These are phyloP conservation scores for Acanthamoeba sp. DNA, from an alignment of 208 protist species.

Conservation along the genomic window DNA sequence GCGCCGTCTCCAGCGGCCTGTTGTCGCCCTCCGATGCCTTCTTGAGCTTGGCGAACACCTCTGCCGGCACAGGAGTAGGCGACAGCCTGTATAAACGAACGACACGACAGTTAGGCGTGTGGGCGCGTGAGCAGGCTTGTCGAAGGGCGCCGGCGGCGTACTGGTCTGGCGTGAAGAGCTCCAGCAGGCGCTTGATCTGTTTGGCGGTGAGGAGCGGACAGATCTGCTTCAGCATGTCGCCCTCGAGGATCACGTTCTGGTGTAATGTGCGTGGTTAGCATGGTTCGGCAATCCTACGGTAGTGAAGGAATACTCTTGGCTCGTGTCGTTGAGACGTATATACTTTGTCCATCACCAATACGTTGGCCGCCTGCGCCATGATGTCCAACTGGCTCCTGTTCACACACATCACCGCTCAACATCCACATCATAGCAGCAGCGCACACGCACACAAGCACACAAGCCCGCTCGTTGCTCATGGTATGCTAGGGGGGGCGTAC, in stretches of 20 bases:
- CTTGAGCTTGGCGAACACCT: constrained; percentile 58
- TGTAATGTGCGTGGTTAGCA: not conserved
- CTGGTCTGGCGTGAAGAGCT: constrained; percentile 71
- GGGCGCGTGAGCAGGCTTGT: no score
- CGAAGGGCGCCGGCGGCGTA: no score
- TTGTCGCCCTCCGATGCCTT: constrained; percentile 45
- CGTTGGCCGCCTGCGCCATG: constrained; percentile 70
- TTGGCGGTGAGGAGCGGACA: constrained; percentile 52
- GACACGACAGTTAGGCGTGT: no score
- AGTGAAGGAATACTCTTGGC: not conserved
- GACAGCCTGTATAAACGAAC: constrained; percentile 24
- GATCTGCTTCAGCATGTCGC: constrained; percentile 66
- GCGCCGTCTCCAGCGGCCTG: not conserved
- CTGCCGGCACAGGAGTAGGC: not conserved
- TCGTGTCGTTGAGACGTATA: not conserved
- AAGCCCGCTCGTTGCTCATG: not conserved
- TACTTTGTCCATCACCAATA: constrained; percentile 76
- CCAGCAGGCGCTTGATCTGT: constrained; percentile 70
- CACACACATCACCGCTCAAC: not conserved
- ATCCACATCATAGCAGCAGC: not conserved
- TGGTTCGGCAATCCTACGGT: not conserved
- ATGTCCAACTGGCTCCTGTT: constrained; percentile 54
- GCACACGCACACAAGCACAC: not conserved
- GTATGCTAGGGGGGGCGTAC: not conserved
- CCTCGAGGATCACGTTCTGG: constrained; percentile 35